A percentile compares a stretch with the other conserved stretches of the same genome.
Conservation (phyloP, 352 stramenopile genomes). For the Phytopythium mirpurense region DNA sequence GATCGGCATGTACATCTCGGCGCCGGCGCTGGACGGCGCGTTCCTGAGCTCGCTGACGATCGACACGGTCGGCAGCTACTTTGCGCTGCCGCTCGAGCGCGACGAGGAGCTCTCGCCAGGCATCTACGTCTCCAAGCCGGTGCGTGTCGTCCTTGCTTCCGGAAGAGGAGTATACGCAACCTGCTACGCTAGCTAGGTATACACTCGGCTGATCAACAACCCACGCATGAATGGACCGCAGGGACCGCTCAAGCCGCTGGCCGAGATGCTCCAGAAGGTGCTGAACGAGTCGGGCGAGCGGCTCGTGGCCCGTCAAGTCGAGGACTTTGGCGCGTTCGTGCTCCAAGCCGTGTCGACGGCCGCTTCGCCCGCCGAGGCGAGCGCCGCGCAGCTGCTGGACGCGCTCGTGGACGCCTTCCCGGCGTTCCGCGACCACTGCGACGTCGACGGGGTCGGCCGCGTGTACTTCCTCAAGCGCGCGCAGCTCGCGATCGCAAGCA, state of each 20-base stretch:
- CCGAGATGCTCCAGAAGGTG: conserved; percentile 50
- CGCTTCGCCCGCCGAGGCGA: conserved; percentile 13
- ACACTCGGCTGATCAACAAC: no score
- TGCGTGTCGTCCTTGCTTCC: conserved; percentile 8
- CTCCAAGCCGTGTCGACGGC: conserved; percentile 35
- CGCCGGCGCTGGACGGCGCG: conserved; percentile 48
- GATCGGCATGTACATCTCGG: conserved; percentile 83
- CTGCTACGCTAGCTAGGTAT: no score
- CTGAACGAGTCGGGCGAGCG: conserved; percentile 59
- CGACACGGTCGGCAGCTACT: conserved; percentile 66
- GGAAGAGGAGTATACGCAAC: no score
- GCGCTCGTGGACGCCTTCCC: conserved; percentile 52
- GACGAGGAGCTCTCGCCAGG: conserved; percentile 68
- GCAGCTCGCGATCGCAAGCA: conserved; percentile 42
- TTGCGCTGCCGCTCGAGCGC: conserved; percentile 61
- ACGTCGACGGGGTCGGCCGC: conserved; percentile 34
- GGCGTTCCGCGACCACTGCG: conserved; percentile 63
- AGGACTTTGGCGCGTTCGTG: conserved; percentile 75
- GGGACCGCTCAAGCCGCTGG: conserved; percentile 64
- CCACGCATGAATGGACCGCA: conserved; percentile 15
- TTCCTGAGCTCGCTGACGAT: conserved; percentile 60
- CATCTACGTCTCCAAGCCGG: conserved; percentile 80
- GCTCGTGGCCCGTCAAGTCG: conserved; percentile 39
- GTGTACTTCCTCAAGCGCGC: conserved; percentile 70
- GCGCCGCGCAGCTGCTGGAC: conserved; percentile 48